Percentiles rank a stretch among this genome's conserved stretches.
Conservation (phyloP, 192 early-diverging fungal genomes). For the Coemansia sp. region DNA sequence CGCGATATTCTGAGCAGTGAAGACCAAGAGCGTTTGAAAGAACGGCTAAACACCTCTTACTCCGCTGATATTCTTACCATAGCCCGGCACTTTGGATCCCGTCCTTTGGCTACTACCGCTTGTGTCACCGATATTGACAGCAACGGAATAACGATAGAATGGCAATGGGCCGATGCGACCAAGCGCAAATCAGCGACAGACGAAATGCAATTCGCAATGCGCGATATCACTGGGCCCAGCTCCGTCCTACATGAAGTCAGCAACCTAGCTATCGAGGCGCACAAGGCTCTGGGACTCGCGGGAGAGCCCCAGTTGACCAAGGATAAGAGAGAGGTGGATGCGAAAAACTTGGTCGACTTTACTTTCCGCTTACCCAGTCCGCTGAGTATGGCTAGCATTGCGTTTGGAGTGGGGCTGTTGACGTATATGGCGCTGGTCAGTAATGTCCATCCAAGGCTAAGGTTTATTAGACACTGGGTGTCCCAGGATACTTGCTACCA, state of each 20-base stretch:
- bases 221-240: constrained; percentile 19
- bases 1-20: constrained; percentile 1
- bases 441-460: constrained; percentile 23
- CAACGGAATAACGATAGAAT: constrained; percentile 36
- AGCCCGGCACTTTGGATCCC: constrained; percentile 39
- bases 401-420: constrained; percentile 3
- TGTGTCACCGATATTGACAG: constrained; percentile 30
- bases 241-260: constrained; percentile 38
- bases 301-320: constrained; percentile 16
- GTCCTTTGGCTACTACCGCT: constrained; percentile 8
- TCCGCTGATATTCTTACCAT: constrained; percentile 22
- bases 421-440: constrained; percentile 18
- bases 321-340: constrained; percentile 25
- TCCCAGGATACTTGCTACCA: constrained; percentile 29
- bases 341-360: constrained; percentile 30
- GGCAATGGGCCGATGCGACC: constrained; percentile 24
- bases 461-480: constrained; percentile 15
- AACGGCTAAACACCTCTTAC: constrained; percentile 27
- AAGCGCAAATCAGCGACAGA: constrained; percentile 12
- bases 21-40: constrained; percentile 27
- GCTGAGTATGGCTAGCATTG: constrained; percentile 15
- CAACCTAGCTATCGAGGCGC: constrained; percentile 36
- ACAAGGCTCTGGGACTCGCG: constrained; percentile 17
- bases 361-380: constrained; percentile 19
- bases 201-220: constrained; percentile 49